Conservation (phyloP, 106 monocot genomes). For the Allium sativum region DNA sequence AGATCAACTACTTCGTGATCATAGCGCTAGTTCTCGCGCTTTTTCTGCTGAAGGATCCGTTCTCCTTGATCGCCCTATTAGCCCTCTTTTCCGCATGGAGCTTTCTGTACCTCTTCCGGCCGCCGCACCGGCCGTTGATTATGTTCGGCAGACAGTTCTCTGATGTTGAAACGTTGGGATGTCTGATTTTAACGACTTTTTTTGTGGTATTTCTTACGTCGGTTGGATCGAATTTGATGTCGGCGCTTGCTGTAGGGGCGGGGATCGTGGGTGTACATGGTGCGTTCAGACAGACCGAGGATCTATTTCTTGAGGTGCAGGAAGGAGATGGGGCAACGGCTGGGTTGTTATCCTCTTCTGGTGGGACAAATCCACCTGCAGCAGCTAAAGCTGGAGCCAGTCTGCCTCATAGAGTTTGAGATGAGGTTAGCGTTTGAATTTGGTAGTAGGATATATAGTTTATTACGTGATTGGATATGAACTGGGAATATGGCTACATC, state of each 20-base stretch:
- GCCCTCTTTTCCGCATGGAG: constrained; percentile 37
- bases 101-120: constrained; percentile 46
- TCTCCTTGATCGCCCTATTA: constrained; percentile 34
- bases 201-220: constrained; percentile 41
- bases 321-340: constrained; percentile 13
- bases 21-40: constrained; percentile 25
- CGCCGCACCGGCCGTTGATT: constrained; percentile 29
- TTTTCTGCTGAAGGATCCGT: constrained; percentile 45
- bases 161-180: constrained; percentile 25
- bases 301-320: constrained; percentile 47
- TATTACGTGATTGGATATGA: no score
- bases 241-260: constrained; percentile 22
- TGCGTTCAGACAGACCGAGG: constrained; percentile 41
- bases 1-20: constrained; percentile 36
- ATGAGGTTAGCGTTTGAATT: no score
- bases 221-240: constrained; percentile 35
- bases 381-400: not conserved
- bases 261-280: constrained; percentile 34
- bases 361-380: not conserved
- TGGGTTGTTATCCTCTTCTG: constrained; percentile 26
- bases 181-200: constrained; percentile 24
- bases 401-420: no score
- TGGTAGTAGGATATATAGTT: no score
- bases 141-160: constrained; percentile 42
- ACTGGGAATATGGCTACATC: no score